phyloP scores from a whole-genome alignment of 2,329 filamentous ascomycete genomes.

The Aspergillus uvarum region DNA sequence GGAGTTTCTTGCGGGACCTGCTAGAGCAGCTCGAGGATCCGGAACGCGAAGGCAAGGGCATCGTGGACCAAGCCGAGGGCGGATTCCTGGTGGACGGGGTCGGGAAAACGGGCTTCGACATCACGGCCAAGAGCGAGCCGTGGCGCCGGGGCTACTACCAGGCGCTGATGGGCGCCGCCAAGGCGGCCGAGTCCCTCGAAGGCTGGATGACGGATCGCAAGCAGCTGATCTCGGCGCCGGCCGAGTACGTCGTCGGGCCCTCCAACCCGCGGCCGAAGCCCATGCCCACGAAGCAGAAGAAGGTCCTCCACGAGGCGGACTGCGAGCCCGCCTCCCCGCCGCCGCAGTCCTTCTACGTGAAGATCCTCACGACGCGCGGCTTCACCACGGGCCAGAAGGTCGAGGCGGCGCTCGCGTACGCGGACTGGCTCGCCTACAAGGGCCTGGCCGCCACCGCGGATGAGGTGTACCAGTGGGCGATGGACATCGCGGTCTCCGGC shows the following conservation, averaged over 20 bases:
- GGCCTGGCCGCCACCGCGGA: conserved; percentile 63
- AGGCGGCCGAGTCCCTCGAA: conserved; percentile 76
- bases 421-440: conserved; percentile 81
- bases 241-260: conserved; percentile 73
- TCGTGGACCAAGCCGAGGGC: conserved; percentile 56
- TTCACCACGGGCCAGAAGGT: conserved; percentile 77
- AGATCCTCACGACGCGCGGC: conserved; percentile 75
- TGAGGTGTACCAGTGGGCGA: conserved; percentile 71
- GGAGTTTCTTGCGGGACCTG: conserved; percentile 59
- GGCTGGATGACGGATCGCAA: conserved; percentile 72
- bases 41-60: conserved; percentile 64
- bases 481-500: conserved; percentile 69
- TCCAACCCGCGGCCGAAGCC: conserved; percentile 79
- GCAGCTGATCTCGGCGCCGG: conserved; percentile 66
- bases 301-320: conserved; percentile 71
- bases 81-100: conserved; percentile 56
- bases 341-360: conserved; percentile 77
- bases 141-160: conserved; percentile 88
- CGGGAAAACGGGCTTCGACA: conserved; percentile 63
- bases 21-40: conserved; percentile 69
- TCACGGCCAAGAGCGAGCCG: conserved; percentile 72
- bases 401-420: conserved; percentile 78
- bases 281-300: conserved; percentile 61
- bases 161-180: conserved; percentile 72
- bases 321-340: conserved; percentile 67